Evolutionary conservation across 345 rosid genomes (phyloP), one percentile per base, ranked within the genome.

Genomic region (Balakata baccata): DNA sequence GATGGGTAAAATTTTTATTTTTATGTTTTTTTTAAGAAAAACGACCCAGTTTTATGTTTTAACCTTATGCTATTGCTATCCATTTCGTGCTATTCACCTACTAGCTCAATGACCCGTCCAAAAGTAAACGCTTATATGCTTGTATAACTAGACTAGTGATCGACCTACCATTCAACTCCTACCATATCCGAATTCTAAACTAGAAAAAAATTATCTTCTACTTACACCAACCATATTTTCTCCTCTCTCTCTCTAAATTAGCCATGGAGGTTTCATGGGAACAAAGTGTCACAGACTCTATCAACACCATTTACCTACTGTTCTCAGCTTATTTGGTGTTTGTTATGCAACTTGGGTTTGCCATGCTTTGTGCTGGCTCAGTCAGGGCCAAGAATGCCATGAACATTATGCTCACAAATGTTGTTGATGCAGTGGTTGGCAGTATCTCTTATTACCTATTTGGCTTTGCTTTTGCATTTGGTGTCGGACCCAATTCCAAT

Each of bases 351-450:
- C 89, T 88, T 34, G 96, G 96, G 41, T 90, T 86, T 66, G 89
- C 92, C 81, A 87, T 88, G 96, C 80, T 89, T 67, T 89, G 90
- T 63, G 90, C 94, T 4, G 94, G 94, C 45, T 87, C 94, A 0
- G 91, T 86, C 79, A 77, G 89, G 4, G 89, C 90, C 78, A 88
- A 88, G 77, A 90, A 87, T 64, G 88, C 91, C 70, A 81, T 84
- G 87, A 87, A 89, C 76, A 87, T 87, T 41, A 87, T 86, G 90
- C 94, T 87, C 52, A 81, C 94, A 13, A 86, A 87, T 65, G 91
- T 89, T 49, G 90, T 89, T 25, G 90, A 89, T 73, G 91, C 90
- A 3, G 94, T 81, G n/a, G 90, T 85, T 69, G 90, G 91, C 50
- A 85, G 91, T 83, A 77, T 89, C 50, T 87, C 91, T 66, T 89